Percentiles rank a stretch among this genome's conserved stretches.
These are phyloP conservation scores for Coelastrella sp. DNA, from an alignment of 139 green algal species.

Conservation along the genomic window DNA sequence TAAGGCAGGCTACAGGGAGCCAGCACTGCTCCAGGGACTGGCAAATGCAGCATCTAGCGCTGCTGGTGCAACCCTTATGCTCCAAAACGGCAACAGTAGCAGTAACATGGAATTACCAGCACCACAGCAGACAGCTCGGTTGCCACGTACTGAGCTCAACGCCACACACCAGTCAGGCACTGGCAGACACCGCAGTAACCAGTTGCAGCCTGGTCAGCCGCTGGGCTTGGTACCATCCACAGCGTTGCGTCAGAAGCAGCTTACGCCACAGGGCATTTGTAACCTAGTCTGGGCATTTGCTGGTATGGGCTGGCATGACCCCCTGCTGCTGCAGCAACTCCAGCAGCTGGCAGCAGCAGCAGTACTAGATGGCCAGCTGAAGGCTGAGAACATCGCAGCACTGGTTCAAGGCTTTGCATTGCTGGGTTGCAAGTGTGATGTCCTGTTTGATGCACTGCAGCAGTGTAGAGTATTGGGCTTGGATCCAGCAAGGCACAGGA, in stretches of 20 bases:
- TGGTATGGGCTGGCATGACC: slow-evolving; percentile 22
- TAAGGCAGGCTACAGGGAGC: slow-evolving; percentile 29
- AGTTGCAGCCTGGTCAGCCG: not conserved
- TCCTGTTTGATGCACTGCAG: not conserved
- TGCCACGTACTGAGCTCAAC: too few species aligned
- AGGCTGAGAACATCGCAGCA: slow-evolving; percentile 12
- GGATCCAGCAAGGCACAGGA: not conserved
- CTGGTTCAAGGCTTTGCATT: slow-evolving; percentile 34
- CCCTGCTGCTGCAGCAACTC: slow-evolving; percentile 25
- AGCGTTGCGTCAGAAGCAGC: not conserved
- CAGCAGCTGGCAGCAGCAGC: slow-evolving; percentile 21
- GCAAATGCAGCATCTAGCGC: slow-evolving; percentile 16
- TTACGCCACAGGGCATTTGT: slow-evolving; percentile 29
- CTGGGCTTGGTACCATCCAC: not conserved
- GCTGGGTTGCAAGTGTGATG: not conserved
- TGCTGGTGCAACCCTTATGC: not conserved
- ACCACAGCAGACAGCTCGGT: not conserved
- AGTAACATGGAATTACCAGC: not conserved
- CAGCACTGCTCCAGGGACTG: slow-evolving; percentile 3
- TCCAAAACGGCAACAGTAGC: not conserved
- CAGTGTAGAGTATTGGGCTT: not conserved
- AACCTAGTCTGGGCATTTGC: slow-evolving; percentile 43
- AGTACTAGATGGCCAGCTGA: not conserved
- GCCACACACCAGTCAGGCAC: not conserved
- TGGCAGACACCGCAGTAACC: not conserved